Conservation (phyloP, 75 land plant species). For the Cunninghamia lanceolata region DNA sequence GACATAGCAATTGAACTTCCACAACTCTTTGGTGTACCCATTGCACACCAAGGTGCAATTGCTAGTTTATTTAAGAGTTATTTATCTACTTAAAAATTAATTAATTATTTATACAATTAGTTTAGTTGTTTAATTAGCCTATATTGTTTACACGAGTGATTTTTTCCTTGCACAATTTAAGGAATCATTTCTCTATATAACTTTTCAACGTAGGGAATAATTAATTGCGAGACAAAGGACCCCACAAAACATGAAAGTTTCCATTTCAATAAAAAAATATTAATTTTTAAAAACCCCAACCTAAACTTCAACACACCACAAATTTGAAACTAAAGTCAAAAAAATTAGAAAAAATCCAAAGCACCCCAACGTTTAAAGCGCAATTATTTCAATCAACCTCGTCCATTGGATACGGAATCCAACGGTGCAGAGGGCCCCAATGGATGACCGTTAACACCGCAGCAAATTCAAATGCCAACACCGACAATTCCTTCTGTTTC, state of each 20-base stretch:
- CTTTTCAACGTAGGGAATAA: too few species aligned
- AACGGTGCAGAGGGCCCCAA: conserved; percentile 14
- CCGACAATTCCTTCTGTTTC: neutral
- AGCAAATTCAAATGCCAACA: conserved; percentile 12
- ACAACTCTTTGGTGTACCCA: too few species aligned
- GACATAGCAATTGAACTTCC: too few species aligned
- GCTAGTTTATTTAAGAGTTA: too few species aligned
- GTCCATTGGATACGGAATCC: conserved; percentile 6
- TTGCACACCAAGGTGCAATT: too few species aligned
- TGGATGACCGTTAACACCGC: conserved; percentile 9
- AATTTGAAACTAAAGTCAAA: conserved; percentile 5
- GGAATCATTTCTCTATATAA: too few species aligned
- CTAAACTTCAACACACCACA: neutral
- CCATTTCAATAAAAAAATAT: neutral
- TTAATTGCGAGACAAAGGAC: too few species aligned
- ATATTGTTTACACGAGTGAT: too few species aligned
- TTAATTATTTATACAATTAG: too few species aligned
- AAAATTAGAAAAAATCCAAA: neutral
- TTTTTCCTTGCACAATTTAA: too few species aligned
- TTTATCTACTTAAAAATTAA: too few species aligned
- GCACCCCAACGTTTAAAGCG: neutral
- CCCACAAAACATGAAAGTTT: neutral
- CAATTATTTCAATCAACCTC: neutral
- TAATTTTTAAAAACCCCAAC: neutral
- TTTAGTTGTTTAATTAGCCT: too few species aligned